Evolutionary conservation across 306 rosid species (phyloP), one percentile per base, ranked within the genome.

Genomic region (Quercus mongolica): DNA sequence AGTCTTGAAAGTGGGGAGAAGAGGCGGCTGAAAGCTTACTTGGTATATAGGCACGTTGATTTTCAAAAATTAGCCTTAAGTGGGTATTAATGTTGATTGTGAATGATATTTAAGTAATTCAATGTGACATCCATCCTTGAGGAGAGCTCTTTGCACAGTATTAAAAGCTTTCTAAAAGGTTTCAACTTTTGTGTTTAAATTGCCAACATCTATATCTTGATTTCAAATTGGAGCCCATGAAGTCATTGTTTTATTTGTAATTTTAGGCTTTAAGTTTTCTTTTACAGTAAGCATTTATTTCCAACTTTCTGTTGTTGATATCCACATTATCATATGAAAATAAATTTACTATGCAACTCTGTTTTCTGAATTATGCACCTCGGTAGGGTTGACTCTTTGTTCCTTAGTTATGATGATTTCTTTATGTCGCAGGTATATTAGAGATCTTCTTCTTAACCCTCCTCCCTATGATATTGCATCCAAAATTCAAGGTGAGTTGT

Each of bases 381-480:
- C 33, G 3, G 13, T 54, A 12, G 9, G 25, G 23, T 6, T 68
- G 64, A 31, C 35, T 73, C 35, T 67, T 31, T 75, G 21, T 74
- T 77, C 56, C 74, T 75, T 76, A 62, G 54, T 58, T 51, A 63
- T 31, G 61, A 12, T 49, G 8, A 23, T 58, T 38, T 58, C 28
- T 19, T 14, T 12, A n/a, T 58, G 74, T 74, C 26, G 75, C 85
- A 94, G 97, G 90, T 94, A 91, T 81, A 75, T 91, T 56, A 88
- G 94, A 78, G 92, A 94, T 88, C 94, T 92, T 88, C 88, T 94
- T 77, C 90, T 94, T 85, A 92, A 94, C 83, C 99, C 99, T 85
- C 99, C 99, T 76, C 77, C 97, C 41, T 87, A 91, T 86, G 91
- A 86, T 79, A 92, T 91, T 77, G 94, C 97, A 19, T 86, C 90